Percentiles rank a stretch among this genome's conserved stretches.
These are phyloP conservation scores for Comarum palustre DNA, from an alignment of 306 rosid species.

Conservation along the genomic window DNA sequence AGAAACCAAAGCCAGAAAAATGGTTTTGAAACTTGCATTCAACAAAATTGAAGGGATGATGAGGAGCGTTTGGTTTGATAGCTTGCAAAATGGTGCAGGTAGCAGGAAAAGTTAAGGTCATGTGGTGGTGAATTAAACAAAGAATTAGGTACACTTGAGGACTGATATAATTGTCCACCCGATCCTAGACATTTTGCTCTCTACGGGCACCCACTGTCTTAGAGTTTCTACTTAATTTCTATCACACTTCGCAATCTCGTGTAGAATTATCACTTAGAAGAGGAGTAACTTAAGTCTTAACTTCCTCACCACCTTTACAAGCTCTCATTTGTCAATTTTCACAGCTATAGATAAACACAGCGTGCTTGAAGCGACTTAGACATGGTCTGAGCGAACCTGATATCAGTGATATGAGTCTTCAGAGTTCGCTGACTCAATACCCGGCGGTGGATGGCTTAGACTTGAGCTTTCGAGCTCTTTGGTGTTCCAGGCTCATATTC, in stretches of 20 bases:
- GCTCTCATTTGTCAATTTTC: not conserved
- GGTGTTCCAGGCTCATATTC: not conserved
- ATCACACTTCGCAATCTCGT: not conserved
- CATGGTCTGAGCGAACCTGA: not conserved
- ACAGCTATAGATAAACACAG: no score
- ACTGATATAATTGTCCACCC: slow-evolving; percentile 66
- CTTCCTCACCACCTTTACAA: not conserved
- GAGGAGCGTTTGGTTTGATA: not conserved
- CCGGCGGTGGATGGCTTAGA: not conserved
- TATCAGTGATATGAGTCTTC: no score
- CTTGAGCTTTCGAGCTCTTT: not conserved
- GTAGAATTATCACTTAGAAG: not conserved
- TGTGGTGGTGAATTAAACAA: slow-evolving; percentile 43
- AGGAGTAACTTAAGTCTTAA: not conserved
- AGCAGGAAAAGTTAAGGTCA: slow-evolving; percentile 28
- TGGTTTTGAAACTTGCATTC: not conserved
- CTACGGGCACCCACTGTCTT: slow-evolving; percentile 57
- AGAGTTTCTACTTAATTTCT: not conserved
- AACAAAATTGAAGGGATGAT: not conserved
- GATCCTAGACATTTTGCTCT: slow-evolving; percentile 62
- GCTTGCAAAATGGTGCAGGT: slow-evolving; percentile 46
- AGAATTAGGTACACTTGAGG: slow-evolving; percentile 47
- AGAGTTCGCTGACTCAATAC: no score
- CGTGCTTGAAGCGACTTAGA: not conserved
- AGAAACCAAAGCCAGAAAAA: not conserved